phyloP scores from a whole-genome alignment of 1,284 basidiomycete genomes.

The Trichosporon sp. region DNA sequence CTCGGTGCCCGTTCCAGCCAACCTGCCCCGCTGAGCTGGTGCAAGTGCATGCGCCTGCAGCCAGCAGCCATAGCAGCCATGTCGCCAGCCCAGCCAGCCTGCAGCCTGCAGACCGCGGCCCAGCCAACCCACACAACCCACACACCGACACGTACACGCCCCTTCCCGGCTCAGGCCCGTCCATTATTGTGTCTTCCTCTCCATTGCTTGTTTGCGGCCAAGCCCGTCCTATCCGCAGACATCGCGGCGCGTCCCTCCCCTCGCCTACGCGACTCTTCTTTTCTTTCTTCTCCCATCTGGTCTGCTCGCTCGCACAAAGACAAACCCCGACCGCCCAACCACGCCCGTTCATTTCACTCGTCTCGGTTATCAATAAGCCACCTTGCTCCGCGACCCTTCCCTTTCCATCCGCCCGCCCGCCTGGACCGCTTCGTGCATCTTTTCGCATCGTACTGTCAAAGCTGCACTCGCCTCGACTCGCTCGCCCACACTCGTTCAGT shows the following conservation, averaged over 20 bases:
- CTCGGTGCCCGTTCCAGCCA: neutral
- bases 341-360: neutral
- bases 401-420: neutral
- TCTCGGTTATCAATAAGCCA: neutral
- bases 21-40: too few species aligned
- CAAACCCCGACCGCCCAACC: neutral
- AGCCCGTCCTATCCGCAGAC: neutral
- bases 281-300: neutral
- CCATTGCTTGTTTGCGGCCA: neutral
- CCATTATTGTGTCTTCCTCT: neutral
- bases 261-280: neutral
- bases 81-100: too few species aligned
- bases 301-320: neutral
- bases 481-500: neutral
- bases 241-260: neutral
- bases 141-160: neutral
- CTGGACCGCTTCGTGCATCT: neutral
- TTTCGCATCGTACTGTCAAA: neutral
- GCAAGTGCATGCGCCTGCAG: too few species aligned
- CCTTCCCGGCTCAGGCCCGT: neutral
- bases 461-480: neutral
- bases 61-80: too few species aligned
- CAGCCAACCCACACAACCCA: neutral
- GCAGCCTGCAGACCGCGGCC: too few species aligned
- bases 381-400: neutral